These are phyloP conservation scores for Astraeus odoratus DNA, from an alignment of 768 basidiomycete species.

Conservation along the genomic window DNA sequence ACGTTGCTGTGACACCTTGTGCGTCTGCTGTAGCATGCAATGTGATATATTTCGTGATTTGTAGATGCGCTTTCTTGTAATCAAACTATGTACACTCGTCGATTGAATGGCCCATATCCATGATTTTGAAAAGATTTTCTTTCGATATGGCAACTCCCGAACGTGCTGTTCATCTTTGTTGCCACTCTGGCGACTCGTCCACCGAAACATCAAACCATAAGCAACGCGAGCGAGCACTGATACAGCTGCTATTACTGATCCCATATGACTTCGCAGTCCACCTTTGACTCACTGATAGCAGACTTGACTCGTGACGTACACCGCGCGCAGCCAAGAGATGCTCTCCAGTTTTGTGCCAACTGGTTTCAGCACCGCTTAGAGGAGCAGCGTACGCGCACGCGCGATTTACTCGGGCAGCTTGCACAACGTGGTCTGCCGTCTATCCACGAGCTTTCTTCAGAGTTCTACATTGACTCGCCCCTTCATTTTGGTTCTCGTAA, in stretches of 20 bases:
- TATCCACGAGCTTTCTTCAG: slow-evolving; percentile 45
- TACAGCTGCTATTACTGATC: slow-evolving; percentile 3
- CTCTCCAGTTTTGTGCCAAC: slow-evolving; percentile 86
- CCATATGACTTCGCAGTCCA: slow-evolving; percentile 36
- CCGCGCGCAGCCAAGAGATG: slow-evolving; percentile 83
- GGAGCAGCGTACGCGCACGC: slow-evolving; percentile 70
- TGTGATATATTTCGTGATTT: neutral
- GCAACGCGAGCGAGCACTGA: neutral
- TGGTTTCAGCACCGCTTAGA: slow-evolving; percentile 91
- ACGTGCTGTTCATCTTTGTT: too few relatives aligned
- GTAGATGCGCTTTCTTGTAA: neutral
- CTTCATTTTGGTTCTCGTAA: slow-evolving; percentile 24
- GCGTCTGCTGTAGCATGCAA: neutral
- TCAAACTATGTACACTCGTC: neutral
- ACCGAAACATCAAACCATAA: too few relatives aligned
- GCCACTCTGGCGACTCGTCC: too few relatives aligned
- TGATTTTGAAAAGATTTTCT: neutral
- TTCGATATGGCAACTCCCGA: too few relatives aligned
- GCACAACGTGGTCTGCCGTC: slow-evolving; percentile 45
- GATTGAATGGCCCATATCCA: neutral
- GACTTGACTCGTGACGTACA: slow-evolving; percentile 84
- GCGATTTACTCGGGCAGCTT: slow-evolving; percentile 45
- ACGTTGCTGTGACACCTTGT: neutral
- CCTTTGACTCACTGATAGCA: slow-evolving; percentile 74
- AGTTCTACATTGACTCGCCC: slow-evolving; percentile 53